Percentiles rank a stretch among this genome's conserved stretches.
Conservation (phyloP, 2,329 filamentous ascomycete species). For the Pseudocercospora ulei region DNA sequence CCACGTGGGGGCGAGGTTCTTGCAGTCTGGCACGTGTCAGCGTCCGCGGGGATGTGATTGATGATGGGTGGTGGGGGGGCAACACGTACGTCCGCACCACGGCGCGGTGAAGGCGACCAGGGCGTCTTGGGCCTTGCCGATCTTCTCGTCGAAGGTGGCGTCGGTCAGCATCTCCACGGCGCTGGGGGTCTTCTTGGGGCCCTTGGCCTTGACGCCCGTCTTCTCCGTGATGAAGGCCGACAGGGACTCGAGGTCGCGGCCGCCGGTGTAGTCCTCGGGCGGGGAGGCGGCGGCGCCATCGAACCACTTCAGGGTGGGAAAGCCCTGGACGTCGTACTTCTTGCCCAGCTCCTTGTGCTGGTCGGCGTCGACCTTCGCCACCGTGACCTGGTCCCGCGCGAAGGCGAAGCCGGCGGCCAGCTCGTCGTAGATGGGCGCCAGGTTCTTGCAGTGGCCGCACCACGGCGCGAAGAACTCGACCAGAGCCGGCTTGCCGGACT, state of each 20-base stretch:
- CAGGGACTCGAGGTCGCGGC: constrained; percentile 79
- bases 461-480: constrained; percentile 98
- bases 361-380: constrained; percentile 95
- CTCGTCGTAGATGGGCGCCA: constrained; percentile 91
- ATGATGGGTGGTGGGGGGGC: constrained; percentile 3
- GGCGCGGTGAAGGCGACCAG: constrained; percentile 95
- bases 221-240: constrained; percentile 73
- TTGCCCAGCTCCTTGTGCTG: constrained; percentile 74
- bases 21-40: constrained; percentile 64
- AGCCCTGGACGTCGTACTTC: constrained; percentile 81
- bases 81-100: constrained; percentile 88
- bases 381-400: constrained; percentile 65
- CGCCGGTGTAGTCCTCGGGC: constrained; percentile 75
- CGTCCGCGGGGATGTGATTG: constrained; percentile 2
- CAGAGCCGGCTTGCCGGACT: constrained; percentile 87
- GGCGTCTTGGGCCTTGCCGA: constrained; percentile 81
- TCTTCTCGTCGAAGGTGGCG: constrained; percentile 60
- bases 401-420: constrained; percentile 65
- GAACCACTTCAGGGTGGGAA: constrained; percentile 96
- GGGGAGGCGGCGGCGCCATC: constrained; percentile 76
- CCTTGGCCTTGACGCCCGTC: constrained; percentile 72
- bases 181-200: constrained; percentile 62
- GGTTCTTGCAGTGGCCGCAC: constrained; percentile 98
- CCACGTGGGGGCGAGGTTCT: constrained; percentile 81
- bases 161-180: constrained; percentile 73